These are phyloP conservation scores for Aristolochia contorta DNA, from an alignment of 164 flowering plant genomes.

Conservation along the genomic window DNA sequence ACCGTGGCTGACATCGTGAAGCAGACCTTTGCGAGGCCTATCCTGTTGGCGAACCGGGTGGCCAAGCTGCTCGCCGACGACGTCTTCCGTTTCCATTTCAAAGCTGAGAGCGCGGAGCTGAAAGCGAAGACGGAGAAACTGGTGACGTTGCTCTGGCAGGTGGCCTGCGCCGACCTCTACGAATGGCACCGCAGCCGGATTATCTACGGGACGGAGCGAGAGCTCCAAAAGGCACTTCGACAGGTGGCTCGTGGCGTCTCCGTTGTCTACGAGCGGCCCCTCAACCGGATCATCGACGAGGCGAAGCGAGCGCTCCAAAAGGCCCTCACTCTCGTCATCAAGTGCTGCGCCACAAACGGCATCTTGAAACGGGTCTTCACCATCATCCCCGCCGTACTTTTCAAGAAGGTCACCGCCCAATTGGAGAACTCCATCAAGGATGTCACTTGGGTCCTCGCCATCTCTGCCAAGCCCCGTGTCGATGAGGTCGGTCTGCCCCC, in stretches of 20 bases:
- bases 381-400: too few relatives aligned
- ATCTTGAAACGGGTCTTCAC: slow-evolving; percentile 47
- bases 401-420: too few relatives aligned
- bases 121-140: slow-evolving; percentile 63
- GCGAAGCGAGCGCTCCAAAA: too few relatives aligned
- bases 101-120: slow-evolving; percentile 53
- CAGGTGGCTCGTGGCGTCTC: too few relatives aligned
- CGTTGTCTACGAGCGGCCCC: too few relatives aligned
- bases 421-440: too few relatives aligned
- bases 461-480: too few relatives aligned
- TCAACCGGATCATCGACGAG: too few relatives aligned
- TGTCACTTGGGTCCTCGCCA: too few relatives aligned
- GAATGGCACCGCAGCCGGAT: slow-evolving; percentile 83
- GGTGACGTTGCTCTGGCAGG: slow-evolving; percentile 61
- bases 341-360: slow-evolving; percentile 53
- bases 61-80: slow-evolving; percentile 50
- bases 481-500: too few relatives aligned
- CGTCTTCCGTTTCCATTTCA: slow-evolving; percentile 36
- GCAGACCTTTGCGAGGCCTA: too few relatives aligned
- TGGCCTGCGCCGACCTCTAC: slow-evolving; percentile 68
- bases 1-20: slow-evolving; percentile 64
- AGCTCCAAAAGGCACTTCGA: too few relatives aligned
- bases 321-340: slow-evolving; percentile 47
- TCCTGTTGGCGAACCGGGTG: slow-evolving; percentile 61
- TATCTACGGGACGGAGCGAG: slow-evolving; percentile 73